Percentiles rank a stretch among this genome's conserved stretches.
Conservation (phyloP, 1,284 basidiomycete species). For the Malassezia nana region DNA sequence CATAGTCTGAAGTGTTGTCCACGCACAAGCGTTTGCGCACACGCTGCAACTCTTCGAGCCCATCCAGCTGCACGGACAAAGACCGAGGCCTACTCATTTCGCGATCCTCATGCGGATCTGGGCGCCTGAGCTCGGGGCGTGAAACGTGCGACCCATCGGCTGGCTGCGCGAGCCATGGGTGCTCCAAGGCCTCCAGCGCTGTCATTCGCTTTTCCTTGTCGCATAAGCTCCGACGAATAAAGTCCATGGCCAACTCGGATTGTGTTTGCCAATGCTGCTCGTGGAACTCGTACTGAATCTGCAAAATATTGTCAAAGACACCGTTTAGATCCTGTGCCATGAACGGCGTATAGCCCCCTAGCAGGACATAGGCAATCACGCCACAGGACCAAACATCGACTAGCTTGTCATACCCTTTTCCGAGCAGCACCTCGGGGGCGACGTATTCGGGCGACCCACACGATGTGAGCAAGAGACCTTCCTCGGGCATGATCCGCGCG, state of each 20-base stretch:
- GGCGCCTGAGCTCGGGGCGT: background rate
- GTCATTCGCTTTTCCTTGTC: conserved; percentile 37
- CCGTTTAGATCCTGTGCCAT: conserved; percentile 38
- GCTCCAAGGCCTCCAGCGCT: conserved; percentile 34
- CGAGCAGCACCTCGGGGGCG: conserved; percentile 45
- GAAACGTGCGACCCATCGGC: background rate
- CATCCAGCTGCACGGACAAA: background rate
- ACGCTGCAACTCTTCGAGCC: background rate
- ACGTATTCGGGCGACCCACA: conserved; percentile 47
- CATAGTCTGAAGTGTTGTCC: too few species aligned
- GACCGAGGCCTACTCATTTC: too few species aligned
- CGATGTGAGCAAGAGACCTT: conserved; percentile 42
- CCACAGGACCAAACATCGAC: conserved; percentile 47
- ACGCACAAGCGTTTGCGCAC: background rate
- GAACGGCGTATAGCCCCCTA: conserved; percentile 48
- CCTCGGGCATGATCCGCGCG: conserved; percentile 38
- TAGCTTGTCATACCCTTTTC: conserved; percentile 37
- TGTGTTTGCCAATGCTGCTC: conserved; percentile 42
- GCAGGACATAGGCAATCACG: conserved; percentile 44
- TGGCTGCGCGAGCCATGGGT: conserved; percentile 41
- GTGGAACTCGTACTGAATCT: conserved; percentile 40
- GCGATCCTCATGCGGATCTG: background rate
- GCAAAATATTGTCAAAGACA: conserved; percentile 42
- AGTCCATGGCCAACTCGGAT: conserved; percentile 40
- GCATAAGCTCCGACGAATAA: conserved; percentile 41